These are phyloP conservation scores for Salix udensis DNA, from an alignment of 345 rosid genomes.

Conservation along the genomic window DNA sequence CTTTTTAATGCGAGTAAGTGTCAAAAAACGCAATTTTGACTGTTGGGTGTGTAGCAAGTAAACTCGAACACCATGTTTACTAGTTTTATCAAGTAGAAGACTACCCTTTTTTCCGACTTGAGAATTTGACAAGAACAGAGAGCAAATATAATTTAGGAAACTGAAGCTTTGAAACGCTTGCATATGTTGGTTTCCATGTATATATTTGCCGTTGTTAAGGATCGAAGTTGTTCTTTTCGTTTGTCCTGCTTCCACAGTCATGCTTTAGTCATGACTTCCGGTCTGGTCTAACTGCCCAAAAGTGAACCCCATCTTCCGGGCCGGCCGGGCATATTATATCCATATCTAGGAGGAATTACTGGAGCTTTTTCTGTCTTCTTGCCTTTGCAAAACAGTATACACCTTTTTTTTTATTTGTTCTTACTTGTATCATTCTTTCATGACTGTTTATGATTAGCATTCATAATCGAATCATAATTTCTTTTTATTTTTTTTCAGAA, in stretches of 20 bases:
- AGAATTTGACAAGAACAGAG: neutral
- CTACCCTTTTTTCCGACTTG: no score
- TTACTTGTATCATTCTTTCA: no score
- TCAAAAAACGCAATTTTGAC: no score
- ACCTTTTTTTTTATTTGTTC: no score
- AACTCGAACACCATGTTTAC: no score
- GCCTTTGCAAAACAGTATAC: neutral
- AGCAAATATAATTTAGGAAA: neutral
- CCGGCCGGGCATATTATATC: no score
- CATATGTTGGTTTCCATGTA: neutral
- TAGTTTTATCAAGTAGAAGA: no score
- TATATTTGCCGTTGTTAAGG: neutral
- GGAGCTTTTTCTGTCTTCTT: neutral
- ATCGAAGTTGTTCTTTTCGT: neutral
- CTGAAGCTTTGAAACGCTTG: neutral
- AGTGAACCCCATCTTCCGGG: neutral
- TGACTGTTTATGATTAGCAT: no score
- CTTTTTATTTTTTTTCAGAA: no score
- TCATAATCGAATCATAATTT: no score
- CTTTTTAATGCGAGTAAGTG: no score
- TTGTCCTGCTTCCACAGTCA: slow-evolving; percentile 16
- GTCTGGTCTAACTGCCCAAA: slow-evolving; percentile 19
- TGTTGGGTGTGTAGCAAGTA: no score
- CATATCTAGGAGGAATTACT: neutral
- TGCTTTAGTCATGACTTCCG: slow-evolving; percentile 18